Evolutionary conservation across 2,329 filamentous ascomycete genomes (phyloP), one percentile per base, ranked within the genome.

Genomic region (Colletotrichum viniferum): DNA sequence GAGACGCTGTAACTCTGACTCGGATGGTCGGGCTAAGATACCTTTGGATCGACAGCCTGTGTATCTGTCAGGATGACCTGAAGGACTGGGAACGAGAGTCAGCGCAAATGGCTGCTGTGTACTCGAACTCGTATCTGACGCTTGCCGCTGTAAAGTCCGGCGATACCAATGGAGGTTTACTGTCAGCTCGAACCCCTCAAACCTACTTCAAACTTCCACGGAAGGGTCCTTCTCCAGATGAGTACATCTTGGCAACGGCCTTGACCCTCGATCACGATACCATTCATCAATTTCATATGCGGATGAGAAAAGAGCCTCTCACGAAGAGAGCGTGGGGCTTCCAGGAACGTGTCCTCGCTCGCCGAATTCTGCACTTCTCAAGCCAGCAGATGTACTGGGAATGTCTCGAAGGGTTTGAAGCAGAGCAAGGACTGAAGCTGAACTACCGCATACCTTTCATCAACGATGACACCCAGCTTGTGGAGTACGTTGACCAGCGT

Each of bases 11-110:
- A 4, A 43, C 48, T 4, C 12, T 82, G 34, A 78, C 79, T 10
- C 77, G 73, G 9, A 73, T 56, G 18, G 77, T 83, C 4, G 78
- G 77, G 2, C 52, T 82, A 2, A 36, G 62, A 7, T 82, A 81
- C 64, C 65, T 83, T 2, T 83, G 82, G 82, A 79, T 83, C 36
- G 81, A 83, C 66, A 76, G 80, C 8, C 73, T 83, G 14, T 83
- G 81, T 69, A 83, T 83, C 38, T 65, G 81, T 24, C 82, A 83
- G 73, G 78, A 81, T 55, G 70, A 66, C 36, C 7, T 55, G 4
- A 68, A 74, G 26, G 82, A 83, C 64, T 81, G 79, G 80, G 62
- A 69, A 13, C 32, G 58, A 2, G 77, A 83, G 67, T 69, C 78
- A 3, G 69, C 60, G 18, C 62, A 68, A 32, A 83, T 83, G 81